Evolutionary conservation across 257 asterid species (phyloP).

Genomic region (Orobanche coerulescens): DNA sequence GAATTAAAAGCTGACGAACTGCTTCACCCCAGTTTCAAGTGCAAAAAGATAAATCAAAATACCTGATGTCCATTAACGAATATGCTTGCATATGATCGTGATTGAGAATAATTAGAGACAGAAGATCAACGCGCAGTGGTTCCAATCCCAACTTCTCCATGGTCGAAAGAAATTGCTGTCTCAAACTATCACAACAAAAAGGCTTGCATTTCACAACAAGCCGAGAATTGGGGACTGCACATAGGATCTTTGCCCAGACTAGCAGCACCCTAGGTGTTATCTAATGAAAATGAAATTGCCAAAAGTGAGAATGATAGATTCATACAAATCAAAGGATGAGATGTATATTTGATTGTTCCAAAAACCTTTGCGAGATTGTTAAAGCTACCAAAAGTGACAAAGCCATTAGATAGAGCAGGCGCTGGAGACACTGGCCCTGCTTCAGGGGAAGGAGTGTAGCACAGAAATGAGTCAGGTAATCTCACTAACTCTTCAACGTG

Average conservation of each 20-base stretch:
- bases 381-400: constrained; percentile 94
- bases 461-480: constrained; percentile 81
- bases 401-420: constrained; percentile 91
- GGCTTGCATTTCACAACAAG: constrained; percentile 97
- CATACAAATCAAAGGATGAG: neutral
- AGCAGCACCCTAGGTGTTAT: constrained; percentile 92
- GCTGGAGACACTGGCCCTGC: constrained; percentile 84
- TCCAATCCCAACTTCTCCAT: constrained; percentile 95
- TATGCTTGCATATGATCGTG: constrained; percentile 99
- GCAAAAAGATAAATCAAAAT: constrained; percentile 18
- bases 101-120: constrained; percentile 93
- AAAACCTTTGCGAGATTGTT: constrained; percentile 99
- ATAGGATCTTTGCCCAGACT: constrained; percentile 94
- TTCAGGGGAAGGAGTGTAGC: constrained; percentile 97
- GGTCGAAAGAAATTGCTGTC: constrained; percentile 72
- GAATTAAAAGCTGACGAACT: too few relatives aligned
- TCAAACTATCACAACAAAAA: constrained; percentile 84
- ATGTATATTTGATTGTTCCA: constrained; percentile 4
- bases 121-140: constrained; percentile 86
- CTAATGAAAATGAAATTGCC: constrained; percentile 33
- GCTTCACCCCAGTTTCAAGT: neutral
- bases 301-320: constrained; percentile 14
- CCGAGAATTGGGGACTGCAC: constrained; percentile 93
- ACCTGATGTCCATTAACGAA: constrained; percentile 99
- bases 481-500: constrained; percentile 92